phyloP scores from a whole-genome alignment of 2,329 filamentous ascomycete genomes.

The Scopulariopsis brevicaulis region DNA sequence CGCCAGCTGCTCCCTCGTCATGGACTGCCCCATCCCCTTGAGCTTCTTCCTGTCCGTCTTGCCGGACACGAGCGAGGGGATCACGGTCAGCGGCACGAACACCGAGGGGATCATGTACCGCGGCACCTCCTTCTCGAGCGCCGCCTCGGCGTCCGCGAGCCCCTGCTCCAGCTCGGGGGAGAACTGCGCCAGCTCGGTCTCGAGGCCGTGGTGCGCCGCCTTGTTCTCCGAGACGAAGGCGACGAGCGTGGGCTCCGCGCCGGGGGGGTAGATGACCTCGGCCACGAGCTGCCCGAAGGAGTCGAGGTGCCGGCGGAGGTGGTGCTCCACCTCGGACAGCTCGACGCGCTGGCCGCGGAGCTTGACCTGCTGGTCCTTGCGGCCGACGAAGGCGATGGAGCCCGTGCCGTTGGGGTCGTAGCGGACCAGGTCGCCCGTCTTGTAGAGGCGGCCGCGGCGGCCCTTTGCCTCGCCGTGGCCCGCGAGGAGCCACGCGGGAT shows the following conservation, averaged over 20 bases:
- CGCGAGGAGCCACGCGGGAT: constrained; percentile 37
- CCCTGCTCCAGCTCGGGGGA: constrained; percentile 19
- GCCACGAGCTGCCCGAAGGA: constrained; percentile 28
- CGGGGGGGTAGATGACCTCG: constrained; percentile 35
- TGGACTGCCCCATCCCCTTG: constrained; percentile 28
- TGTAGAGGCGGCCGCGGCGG: constrained; percentile 36
- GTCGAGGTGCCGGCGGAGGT: constrained; percentile 32
- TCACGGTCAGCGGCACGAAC: constrained; percentile 30
- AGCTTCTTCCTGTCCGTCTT: constrained; percentile 37
- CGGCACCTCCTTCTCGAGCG: constrained; percentile 22
- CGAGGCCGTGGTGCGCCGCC: constrained; percentile 12
- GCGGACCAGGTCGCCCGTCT: constrained; percentile 47
- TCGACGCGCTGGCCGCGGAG: constrained; percentile 55
- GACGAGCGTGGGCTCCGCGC: constrained; percentile 30
- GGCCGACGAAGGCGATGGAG: constrained; percentile 44
- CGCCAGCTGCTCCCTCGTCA: constrained; percentile 19
- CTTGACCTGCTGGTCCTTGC: constrained; percentile 60
- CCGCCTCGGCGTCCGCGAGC: constrained; percentile 17
- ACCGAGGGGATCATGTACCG: constrained; percentile 36
- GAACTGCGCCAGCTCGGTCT: constrained; percentile 14
- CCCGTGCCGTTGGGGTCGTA: constrained; percentile 42
- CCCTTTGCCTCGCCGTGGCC: constrained; percentile 23
- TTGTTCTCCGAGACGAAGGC: constrained; percentile 26
- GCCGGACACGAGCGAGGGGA: constrained; percentile 34
- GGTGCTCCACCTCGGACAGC: constrained; percentile 40